Conservation (phyloP, 805 yeast species). For the Kazachstania psychrophila region DNA sequence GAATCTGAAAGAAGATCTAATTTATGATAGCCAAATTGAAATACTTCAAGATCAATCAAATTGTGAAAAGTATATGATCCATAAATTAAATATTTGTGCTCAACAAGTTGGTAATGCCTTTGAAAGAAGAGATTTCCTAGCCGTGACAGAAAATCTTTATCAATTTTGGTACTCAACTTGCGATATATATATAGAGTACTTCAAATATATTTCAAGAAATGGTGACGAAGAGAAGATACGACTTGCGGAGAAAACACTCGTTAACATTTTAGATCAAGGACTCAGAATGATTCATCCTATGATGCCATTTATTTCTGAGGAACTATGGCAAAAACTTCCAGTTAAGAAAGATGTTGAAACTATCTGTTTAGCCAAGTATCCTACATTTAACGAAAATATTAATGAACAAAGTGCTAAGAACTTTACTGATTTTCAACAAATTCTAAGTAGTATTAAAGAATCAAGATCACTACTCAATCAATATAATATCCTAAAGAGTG, state of each 20-base stretch:
- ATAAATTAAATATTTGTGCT: constrained; percentile 62
- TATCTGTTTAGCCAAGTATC: constrained; percentile 71
- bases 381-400: constrained; percentile 49
- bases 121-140: constrained; percentile 79
- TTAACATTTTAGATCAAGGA: constrained; percentile 83
- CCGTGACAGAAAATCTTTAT: constrained; percentile 73
- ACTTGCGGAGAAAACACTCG: constrained; percentile 84
- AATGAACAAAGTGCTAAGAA: constrained; percentile 45
- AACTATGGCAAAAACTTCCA: constrained; percentile 97
- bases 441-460: constrained; percentile 74
- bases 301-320: constrained; percentile 95
- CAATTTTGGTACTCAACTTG: constrained; percentile 91
- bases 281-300: constrained; percentile 88
- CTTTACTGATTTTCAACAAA: constrained; percentile 64
- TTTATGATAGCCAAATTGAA: constrained; percentile 54
- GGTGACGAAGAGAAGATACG: constrained; percentile 72
- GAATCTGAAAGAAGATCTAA: constrained; percentile 77
- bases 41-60: constrained; percentile 69
- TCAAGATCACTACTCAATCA: constrained; percentile 87
- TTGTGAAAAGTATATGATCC: constrained; percentile 92
- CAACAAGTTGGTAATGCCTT: constrained; percentile 50
- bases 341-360: constrained; percentile 57
- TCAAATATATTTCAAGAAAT: constrained; percentile 78
- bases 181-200: constrained; percentile 95
- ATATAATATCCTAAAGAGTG: constrained; percentile 78